Evolutionary conservation across 345 rosid species (phyloP), one percentile per base, ranked within the genome.

Genomic region (Nephelium lappaceum): DNA sequence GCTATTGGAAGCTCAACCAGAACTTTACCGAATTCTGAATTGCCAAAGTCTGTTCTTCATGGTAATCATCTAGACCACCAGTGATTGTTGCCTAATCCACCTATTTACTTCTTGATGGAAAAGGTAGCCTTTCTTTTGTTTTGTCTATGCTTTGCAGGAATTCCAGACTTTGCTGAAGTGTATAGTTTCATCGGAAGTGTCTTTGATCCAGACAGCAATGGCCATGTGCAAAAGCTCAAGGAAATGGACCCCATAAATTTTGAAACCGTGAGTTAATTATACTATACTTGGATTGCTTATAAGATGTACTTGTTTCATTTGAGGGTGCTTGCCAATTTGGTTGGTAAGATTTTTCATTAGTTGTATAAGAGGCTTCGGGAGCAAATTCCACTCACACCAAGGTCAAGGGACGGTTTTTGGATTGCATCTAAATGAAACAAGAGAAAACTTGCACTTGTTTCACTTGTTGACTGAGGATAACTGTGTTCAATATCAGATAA

Each of bases 231-330:
- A 74, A 92, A 92, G 86, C 97, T 95, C 75, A 88, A 93, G 88
- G 99, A 90, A 82, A 95, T 95, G 99, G 99, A 95, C 79, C 99
- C 98, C 71, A 90, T 93, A 69, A 95, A 91, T 81, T 93, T 88
- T 57, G 97, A 95, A 87, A 95, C 99, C 60, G 99, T 93, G 79
- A 90, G 98, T 83, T 62, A 41, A 23, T 67, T 58, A 42, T 15
- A 11, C 12, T 43, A 12, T 60, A 36, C 15, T 67, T 75, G 31
- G 45, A 43, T 71, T 38, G 21, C 57, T 4, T 51, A 12, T 71
- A 41, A 79, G 69, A 12, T 69, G 58, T 57, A 72, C 70, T 55
- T 78, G 27, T 78, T 51, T 74, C 6, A 19, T 36, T 4, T 66
- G 47, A 60, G 24, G 64, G 64, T 60, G 64, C 14, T 60, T 8